Evolutionary conservation across 2,329 filamentous ascomycete species (phyloP).

Genomic region (Colletotrichum sp.): DNA sequence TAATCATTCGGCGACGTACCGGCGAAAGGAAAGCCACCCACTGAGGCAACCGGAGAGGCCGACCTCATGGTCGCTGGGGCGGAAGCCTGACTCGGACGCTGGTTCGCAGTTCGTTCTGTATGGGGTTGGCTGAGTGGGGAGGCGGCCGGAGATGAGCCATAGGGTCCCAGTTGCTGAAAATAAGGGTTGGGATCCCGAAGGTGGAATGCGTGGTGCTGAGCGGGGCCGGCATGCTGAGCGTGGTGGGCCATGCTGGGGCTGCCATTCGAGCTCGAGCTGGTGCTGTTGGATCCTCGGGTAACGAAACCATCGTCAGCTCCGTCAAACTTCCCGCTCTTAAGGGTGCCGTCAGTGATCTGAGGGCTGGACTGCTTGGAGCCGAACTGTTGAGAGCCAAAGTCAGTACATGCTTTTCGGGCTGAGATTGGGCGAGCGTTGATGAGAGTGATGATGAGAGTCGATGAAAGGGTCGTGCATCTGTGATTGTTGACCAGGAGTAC

Average conservation of each 20-base stretch:
- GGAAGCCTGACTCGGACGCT: conserved; percentile 31
- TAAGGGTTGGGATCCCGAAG: conserved; percentile 17
- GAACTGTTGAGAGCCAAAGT: conserved; percentile 55
- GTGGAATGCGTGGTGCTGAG: conserved; percentile 48
- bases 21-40: conserved; percentile 49
- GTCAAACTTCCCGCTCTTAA: conserved; percentile 48
- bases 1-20: conserved; percentile 50
- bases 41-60: conserved; percentile 50
- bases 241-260: conserved; percentile 41
- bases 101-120: conserved; percentile 32
- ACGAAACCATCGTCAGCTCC: conserved; percentile 41
- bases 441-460: conserved; percentile 18
- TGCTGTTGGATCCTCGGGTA: conserved; percentile 37
- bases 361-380: conserved; percentile 64
- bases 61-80: conserved; percentile 41
- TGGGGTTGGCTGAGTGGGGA: conserved; percentile 33
- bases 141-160: conserved; percentile 37
- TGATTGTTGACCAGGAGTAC: conserved; percentile 59
- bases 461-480: conserved; percentile 23
- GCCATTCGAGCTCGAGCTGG: conserved; percentile 38
- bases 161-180: conserved; percentile 27
- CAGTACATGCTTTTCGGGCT: conserved; percentile 38
- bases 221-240: conserved; percentile 37
- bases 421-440: conserved; percentile 8
- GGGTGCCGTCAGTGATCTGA: conserved; percentile 52